These are phyloP conservation scores for Lactarius akahatsu DNA, from an alignment of 768 basidiomycete genomes.

Conservation along the genomic window DNA sequence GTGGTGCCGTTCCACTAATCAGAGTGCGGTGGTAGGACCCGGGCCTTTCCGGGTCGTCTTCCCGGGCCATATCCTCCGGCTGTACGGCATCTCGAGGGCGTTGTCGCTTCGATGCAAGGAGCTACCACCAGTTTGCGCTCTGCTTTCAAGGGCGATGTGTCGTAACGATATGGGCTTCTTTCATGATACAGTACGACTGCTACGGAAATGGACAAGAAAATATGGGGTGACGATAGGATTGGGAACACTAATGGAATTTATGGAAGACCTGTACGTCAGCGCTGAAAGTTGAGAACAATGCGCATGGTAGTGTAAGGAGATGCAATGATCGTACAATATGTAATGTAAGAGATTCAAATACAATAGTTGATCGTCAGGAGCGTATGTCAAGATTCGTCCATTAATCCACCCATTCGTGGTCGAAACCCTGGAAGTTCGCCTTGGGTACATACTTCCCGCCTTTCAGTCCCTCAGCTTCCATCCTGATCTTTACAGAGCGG, in stretches of 20 bases:
- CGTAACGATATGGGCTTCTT: too few species aligned
- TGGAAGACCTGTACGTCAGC: background rate
- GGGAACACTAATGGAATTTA: background rate
- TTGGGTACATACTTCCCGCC: constrained; percentile 36
- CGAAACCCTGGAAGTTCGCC: constrained; percentile 30
- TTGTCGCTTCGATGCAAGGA: too few species aligned
- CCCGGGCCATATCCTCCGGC: too few species aligned
- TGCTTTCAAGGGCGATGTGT: too few species aligned
- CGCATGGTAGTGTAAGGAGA: background rate
- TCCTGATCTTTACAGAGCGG: constrained; percentile 16
- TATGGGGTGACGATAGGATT: background rate
- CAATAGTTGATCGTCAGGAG: too few species aligned
- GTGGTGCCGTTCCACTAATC: too few species aligned
- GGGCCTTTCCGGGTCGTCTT: too few species aligned
- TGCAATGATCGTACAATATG: background rate
- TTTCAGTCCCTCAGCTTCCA: constrained; percentile 29
- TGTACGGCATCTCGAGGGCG: too few species aligned
- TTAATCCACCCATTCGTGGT: constrained; percentile 33
- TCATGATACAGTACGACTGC: background rate
- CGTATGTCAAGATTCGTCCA: background rate
- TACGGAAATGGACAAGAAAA: background rate
- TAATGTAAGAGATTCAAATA: background rate
- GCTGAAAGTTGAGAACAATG: too few species aligned
- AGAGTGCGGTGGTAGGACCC: too few species aligned
- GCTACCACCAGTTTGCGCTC: too few species aligned